Percentiles rank a stretch among this genome's conserved stretches.
phyloP scores from a whole-genome alignment of 2,329 filamentous ascomycete species.

The Stagonosporopsis cucurbitacearum region DNA sequence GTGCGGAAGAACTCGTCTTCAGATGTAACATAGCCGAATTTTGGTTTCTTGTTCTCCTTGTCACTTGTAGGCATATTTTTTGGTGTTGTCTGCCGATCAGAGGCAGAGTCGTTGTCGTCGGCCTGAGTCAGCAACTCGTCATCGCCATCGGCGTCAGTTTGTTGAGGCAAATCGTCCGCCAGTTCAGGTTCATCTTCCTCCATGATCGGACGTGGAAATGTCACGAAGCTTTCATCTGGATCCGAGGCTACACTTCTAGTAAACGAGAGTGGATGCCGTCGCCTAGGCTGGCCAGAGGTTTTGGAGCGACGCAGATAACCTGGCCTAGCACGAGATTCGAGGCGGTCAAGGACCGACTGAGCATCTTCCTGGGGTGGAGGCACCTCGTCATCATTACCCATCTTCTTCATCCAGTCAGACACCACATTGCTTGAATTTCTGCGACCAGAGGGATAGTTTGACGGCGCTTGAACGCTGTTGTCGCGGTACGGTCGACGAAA shows the following conservation, averaged over 20 bases:
- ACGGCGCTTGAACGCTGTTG: constrained; percentile 51
- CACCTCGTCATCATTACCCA: constrained; percentile 66
- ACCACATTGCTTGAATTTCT: constrained; percentile 82
- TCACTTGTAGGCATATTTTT: constrained; percentile 24
- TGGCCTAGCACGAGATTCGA: constrained; percentile 61
- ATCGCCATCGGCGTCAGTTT: constrained; percentile 86
- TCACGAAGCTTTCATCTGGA: constrained; percentile 54
- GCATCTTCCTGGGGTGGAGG: constrained; percentile 68
- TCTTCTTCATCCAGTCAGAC: constrained; percentile 84
- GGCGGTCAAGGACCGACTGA: constrained; percentile 62
- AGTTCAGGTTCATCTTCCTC: constrained; percentile 55
- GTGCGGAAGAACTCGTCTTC: constrained; percentile 55
- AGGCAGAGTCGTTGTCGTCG: constrained; percentile 52
- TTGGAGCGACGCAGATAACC: constrained; percentile 59
- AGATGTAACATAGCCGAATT: constrained; percentile 43
- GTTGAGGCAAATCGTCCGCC: constrained; percentile 58
- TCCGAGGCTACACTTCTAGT: constrained; percentile 64
- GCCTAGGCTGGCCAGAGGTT: constrained; percentile 43
- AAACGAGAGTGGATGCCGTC: constrained; percentile 58
- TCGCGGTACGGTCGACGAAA: constrained; percentile 74
- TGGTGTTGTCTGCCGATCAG: constrained; percentile 31
- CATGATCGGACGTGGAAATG: constrained; percentile 46
- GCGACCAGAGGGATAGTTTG: constrained; percentile 58
- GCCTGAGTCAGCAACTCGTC: constrained; percentile 85
- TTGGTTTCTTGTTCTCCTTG: constrained; percentile 37